Conservation (phyloP, 495 filamentous ascomycete species). For the Aspergillus nidulans region DNA sequence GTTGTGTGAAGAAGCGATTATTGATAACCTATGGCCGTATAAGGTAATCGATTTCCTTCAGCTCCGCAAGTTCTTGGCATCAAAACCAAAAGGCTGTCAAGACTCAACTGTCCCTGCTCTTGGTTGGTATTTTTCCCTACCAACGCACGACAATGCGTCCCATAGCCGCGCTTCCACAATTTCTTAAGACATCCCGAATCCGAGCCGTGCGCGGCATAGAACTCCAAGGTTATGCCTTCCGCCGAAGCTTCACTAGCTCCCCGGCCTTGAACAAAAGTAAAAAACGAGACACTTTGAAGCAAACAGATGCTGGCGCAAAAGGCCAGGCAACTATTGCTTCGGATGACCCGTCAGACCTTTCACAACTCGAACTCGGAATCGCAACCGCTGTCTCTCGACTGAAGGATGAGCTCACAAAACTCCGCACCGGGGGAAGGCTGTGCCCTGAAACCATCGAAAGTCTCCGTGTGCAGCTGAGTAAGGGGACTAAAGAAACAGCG, state of each 20-base stretch:
- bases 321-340: constrained; percentile 17
- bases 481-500: constrained; percentile 44
- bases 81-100: too few species aligned
- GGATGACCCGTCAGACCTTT: constrained; percentile 65
- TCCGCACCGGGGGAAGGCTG: constrained; percentile 63
- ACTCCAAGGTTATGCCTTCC: neutral
- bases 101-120: too few species aligned
- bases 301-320: constrained; percentile 11
- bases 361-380: constrained; percentile 57
- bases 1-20: too few species aligned
- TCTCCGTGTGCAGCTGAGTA: constrained; percentile 57
- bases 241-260: constrained; percentile 23
- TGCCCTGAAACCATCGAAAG: constrained; percentile 63
- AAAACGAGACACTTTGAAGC: constrained; percentile 37
- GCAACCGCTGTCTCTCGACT: constrained; percentile 51
- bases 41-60: too few species aligned
- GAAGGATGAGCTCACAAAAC: constrained; percentile 59
- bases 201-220: neutral
- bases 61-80: too few species aligned
- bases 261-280: constrained; percentile 32
- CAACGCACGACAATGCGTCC: neutral
- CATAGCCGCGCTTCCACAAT: neutral
- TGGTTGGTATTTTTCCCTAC: too few species aligned
- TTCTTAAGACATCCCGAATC: neutral
- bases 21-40: too few species aligned